Conservation (phyloP, 2,329 filamentous ascomycete species). For the Penicillium sp. region DNA sequence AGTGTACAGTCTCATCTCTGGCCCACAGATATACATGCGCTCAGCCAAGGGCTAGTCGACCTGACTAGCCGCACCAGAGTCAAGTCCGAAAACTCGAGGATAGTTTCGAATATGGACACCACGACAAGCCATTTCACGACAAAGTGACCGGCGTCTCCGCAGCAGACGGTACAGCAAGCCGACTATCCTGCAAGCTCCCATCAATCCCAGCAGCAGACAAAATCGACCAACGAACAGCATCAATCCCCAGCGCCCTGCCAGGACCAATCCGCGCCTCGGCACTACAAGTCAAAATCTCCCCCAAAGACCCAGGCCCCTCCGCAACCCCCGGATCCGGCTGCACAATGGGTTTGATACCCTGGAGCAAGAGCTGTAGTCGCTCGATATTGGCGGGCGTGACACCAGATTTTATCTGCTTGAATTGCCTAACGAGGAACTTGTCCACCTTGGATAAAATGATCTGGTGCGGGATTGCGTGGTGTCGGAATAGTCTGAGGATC, state of each 20-base stretch:
- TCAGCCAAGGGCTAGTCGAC: not conserved
- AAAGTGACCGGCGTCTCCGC: conserved; percentile 1
- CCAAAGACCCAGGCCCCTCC: conserved; percentile 45
- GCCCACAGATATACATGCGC: not conserved
- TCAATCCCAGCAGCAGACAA: conserved; percentile 60
- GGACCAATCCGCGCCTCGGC: conserved; percentile 47
- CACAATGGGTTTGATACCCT: conserved; percentile 39
- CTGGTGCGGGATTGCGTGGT: conserved; percentile 60
- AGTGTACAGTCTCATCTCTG: not conserved
- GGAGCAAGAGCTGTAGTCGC: conserved; percentile 39
- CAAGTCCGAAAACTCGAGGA: not conserved
- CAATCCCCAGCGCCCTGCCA: conserved; percentile 55
- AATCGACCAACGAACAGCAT: conserved; percentile 62
- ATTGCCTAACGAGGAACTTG: conserved; percentile 45
- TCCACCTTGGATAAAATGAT: conserved; percentile 67
- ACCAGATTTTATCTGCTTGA: conserved; percentile 29
- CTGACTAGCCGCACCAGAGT: not conserved
- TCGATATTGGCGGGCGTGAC: conserved; percentile 27
- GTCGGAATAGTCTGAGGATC: conserved; percentile 55
- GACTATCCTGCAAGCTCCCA: conserved; percentile 27
- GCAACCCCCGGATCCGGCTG: conserved; percentile 41
- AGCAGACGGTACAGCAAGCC: conserved; percentile 2
- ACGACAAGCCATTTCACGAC: not conserved
- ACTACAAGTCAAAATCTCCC: conserved; percentile 61
- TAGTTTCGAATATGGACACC: not conserved